phyloP scores from a whole-genome alignment of 2,329 filamentous ascomycete genomes.

The Colletotrichum simmondsii region DNA sequence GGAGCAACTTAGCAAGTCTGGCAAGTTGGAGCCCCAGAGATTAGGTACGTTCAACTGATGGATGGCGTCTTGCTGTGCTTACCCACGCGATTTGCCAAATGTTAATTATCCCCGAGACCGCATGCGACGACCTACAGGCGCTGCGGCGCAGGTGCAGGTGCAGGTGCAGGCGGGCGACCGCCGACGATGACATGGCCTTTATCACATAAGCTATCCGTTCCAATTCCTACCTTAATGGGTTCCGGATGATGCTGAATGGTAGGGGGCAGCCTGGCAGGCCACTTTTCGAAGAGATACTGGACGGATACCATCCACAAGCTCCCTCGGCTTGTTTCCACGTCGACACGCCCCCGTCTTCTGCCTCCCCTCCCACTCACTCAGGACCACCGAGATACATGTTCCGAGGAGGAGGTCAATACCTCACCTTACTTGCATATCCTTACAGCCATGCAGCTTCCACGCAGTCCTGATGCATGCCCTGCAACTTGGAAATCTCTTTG shows the following conservation, averaged over 20 bases:
- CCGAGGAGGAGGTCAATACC: neutral
- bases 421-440: neutral
- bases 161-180: neutral
- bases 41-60: conserved; percentile 15
- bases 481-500: neutral
- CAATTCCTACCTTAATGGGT: neutral
- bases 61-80: conserved; percentile 17
- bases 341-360: conserved; percentile 2
- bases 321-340: conserved; percentile 10
- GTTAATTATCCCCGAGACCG: neutral
- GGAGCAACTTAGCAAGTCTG: neutral
- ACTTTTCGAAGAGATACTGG: neutral
- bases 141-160: neutral
- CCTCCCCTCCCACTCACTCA: neutral
- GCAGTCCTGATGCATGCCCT: neutral
- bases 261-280: conserved; percentile 14
- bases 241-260: neutral
- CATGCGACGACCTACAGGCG: neutral
- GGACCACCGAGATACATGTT: neutral
- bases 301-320: conserved; percentile 7
- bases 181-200: neutral
- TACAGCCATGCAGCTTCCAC: neutral
- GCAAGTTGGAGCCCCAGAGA: conserved; percentile 1
- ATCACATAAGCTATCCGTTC: neutral
- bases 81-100: conserved; percentile 12